A percentile compares a stretch with the other conserved stretches of the same genome.
These are phyloP conservation scores for Typha latifolia DNA, from an alignment of 176 grass and related monocot species.

Conservation along the genomic window DNA sequence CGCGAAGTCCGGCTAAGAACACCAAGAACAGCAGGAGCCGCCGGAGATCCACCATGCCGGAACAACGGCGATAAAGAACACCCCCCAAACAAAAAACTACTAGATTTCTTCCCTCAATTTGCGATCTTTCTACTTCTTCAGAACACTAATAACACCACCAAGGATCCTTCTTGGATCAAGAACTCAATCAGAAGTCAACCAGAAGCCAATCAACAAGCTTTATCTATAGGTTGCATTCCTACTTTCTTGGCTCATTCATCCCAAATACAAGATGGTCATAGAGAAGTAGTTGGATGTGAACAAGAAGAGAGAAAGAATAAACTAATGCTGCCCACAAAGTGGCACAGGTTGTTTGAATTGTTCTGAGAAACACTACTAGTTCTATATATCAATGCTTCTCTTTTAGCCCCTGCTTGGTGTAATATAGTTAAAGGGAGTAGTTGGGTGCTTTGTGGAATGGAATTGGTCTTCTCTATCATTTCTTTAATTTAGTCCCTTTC, in stretches of 20 bases:
- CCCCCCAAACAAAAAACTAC: background rate
- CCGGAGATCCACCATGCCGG: conserved; percentile 11
- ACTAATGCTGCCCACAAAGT: conserved; percentile 1
- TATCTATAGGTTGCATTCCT: too few species aligned
- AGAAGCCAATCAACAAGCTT: too few species aligned
- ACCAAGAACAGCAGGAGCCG: conserved; percentile 39
- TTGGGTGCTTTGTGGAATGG: background rate
- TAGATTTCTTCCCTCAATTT: background rate
- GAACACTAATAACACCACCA: background rate
- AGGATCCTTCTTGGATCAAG: too few species aligned
- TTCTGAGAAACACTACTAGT: conserved; percentile 12
- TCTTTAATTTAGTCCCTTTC: background rate
- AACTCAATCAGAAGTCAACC: too few species aligned
- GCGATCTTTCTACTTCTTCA: conserved; percentile 1
- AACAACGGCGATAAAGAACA: background rate
- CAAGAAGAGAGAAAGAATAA: conserved; percentile 4
- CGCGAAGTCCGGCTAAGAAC: conserved; percentile 24
- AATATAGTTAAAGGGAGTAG: background rate
- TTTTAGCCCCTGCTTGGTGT: conserved; percentile 1
- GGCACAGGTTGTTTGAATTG: conserved; percentile 25
- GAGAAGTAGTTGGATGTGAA: conserved; percentile 7
- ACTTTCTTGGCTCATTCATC: too few species aligned
- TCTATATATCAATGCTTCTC: conserved; percentile 3
- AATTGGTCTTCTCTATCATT: too few species aligned
- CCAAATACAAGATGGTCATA: background rate